Base-by-base conservation (phyloP, 805 yeast species). In the Candida boidinii region DNA sequence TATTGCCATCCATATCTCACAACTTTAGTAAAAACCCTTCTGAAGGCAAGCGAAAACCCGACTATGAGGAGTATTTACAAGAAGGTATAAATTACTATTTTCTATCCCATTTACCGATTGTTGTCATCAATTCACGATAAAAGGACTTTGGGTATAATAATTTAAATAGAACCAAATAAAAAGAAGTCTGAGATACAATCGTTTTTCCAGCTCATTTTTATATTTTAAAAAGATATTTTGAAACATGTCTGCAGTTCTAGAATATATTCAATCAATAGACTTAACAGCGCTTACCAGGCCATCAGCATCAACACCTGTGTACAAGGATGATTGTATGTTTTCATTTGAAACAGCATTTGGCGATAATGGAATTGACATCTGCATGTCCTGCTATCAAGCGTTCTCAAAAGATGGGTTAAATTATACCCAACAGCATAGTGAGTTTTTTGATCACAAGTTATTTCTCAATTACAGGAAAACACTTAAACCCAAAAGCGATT, bases 321-420 rank as follows among this genome's bases (percentile, higher is more conserved):
- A 75, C 48, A 88, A 85, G 50, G 96, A 90, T 59, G 96, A 87
- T 43, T 88, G 96, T 51, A 81, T 82, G 61, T 90, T 73, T 57
- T 80, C 88, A 33, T 90, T 81, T 49, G 90, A 78, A 39, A 75
- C 84, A 0, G 72, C 84, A 4, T 58, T 60, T 32, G 71, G 69
- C 30, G 41, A 45, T 9, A 33, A 51, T 6, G 94, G 94, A 1
- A 53, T 90, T 13, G 88, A 82, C 47, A 72, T 88, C 11, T 88
- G 96, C 41, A 60, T 92, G 31, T 44, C 59, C 2, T 79, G 94
- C 44, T 84, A 70, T 54, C 82, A 80, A 34, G 75, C 86, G 5
- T 83, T 81, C 31, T 72, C 81, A 30, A 62, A 76, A 29, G 49
- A 45, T 2, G 51, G 43, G 4, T 33, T 49, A 25, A 62, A 71